A percentile compares a stretch with the other conserved stretches of the same genome.
Conservation (phyloP, 2,329 filamentous ascomycete species). For the Acephala macrosclerotiorum region DNA sequence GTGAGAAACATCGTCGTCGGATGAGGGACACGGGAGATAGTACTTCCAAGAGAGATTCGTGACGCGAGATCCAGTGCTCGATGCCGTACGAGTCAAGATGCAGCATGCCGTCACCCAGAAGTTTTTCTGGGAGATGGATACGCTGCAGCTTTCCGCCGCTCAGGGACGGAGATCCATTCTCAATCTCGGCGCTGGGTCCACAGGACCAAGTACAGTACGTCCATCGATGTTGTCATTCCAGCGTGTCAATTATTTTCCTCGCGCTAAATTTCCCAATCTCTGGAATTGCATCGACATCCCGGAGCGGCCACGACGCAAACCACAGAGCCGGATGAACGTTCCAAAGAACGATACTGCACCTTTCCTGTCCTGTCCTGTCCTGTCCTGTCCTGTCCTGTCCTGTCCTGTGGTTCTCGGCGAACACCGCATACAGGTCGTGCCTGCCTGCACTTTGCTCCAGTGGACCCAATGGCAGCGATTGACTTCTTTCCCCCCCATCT, state of each 20-base stretch:
- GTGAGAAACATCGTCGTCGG: neutral
- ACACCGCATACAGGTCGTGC: neutral
- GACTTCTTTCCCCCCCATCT: neutral
- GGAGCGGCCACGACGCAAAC: neutral
- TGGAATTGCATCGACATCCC: too few relatives aligned
- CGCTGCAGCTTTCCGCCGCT: conserved; percentile 11
- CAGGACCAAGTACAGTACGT: neutral
- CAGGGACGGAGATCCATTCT: conserved; percentile 7
- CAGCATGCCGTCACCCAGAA: neutral
- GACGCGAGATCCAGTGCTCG: neutral
- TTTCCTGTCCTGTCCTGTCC: too few relatives aligned
- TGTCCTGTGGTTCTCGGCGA: conserved; percentile 8
- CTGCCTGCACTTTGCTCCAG: neutral
- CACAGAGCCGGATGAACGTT: neutral
- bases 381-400: too few relatives aligned
- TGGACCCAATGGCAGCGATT: neutral
- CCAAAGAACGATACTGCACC: neutral
- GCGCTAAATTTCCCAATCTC: neutral
- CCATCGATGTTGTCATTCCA: conserved; percentile 5
- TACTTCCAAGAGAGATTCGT: neutral
- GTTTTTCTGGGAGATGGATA: neutral
- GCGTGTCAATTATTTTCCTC: neutral
- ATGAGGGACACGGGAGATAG: neutral
- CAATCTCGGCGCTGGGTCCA: neutral
- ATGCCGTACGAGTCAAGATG: neutral